Evolutionary conservation across 2,329 filamentous ascomycete species (phyloP), one percentile per base, ranked within the genome.

Genomic region (Microsporum canis): DNA sequence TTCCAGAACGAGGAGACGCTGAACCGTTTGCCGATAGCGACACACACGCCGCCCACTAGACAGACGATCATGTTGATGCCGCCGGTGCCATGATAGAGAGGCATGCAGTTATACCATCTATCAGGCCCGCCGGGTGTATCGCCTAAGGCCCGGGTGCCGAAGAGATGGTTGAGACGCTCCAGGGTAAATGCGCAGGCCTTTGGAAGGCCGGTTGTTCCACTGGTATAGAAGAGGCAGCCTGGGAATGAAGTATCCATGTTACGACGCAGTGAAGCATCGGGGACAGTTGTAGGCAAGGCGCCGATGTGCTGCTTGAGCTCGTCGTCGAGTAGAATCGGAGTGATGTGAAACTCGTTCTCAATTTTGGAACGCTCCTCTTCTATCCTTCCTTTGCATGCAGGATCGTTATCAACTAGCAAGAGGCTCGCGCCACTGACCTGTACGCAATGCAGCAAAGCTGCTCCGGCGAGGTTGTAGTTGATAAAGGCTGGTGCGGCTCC

Each of bases 101-200:
- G 88, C 87, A 91, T 91, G 71, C 86, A 88, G 68, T 84, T 82
- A 69, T 90, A 91, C 81, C 85, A 89, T 31, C 85, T 77, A 69
- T 89, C 84, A 0, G 71, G 70, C 6, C 61, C 66, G 1, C 71
- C 70, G 0, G 62, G 65, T 6, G 60, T 67, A 38, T 73, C 70
- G 6, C 63, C 59, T 56, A 73, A 66, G 4, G 69, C 65, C 1
- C 77, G 74, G 1, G 74, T 66, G 10, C 67, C 66, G 1, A 74
- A 71, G 6, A 77, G 65, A 0, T 65, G 68, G 56, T 77, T 76
- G 4, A 80, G 68, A 51, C 80, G 77, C 1, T 76, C 72, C 6
- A 80, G 78, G 17, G 82, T 82, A 65, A 88, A 84, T 0, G 79
- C 71, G 66, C 84, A 86, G 0, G 84, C 88, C 71, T 91, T 91